phyloP scores from a whole-genome alignment of 768 basidiomycete genomes.

The Russula brevipes region DNA sequence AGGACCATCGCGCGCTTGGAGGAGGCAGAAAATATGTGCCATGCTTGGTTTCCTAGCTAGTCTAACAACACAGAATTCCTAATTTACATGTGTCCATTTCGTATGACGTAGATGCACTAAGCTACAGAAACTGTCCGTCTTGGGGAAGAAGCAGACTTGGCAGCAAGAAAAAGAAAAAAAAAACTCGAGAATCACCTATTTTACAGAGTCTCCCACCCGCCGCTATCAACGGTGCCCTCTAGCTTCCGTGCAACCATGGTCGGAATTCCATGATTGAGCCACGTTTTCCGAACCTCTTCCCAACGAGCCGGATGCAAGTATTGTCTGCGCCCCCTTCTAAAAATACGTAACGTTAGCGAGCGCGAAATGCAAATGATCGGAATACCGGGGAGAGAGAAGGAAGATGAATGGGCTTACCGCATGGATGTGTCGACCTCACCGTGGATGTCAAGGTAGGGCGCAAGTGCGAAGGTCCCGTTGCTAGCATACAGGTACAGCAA shows the following conservation, averaged over 20 bases:
- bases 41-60: slow-evolving; percentile 11
- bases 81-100: slow-evolving; percentile 9
- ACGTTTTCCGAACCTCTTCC: slow-evolving; percentile 88
- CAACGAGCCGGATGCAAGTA: slow-evolving; percentile 78
- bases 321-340: slow-evolving; percentile 82
- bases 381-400: not conserved
- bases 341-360: slow-evolving; percentile 11
- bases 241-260: slow-evolving; percentile 85
- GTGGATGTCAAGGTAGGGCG: slow-evolving; percentile 91
- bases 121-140: slow-evolving; percentile 2
- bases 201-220: slow-evolving; percentile 90
- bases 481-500: slow-evolving; percentile 82
- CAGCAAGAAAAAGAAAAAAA: not conserved
- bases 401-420: slow-evolving; percentile 49
- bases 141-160: not conserved
- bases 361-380: not conserved
- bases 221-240: slow-evolving; percentile 80
- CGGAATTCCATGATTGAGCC: slow-evolving; percentile 88
- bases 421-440: slow-evolving; percentile 91
- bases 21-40: slow-evolving; percentile 10
- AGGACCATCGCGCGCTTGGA: slow-evolving; percentile 29
- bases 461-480: slow-evolving; percentile 81
- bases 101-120: slow-evolving; percentile 14
- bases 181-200: not conserved
- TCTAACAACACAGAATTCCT: not conserved